These are phyloP conservation scores for Aureobasidium mangrovei DNA, from an alignment of 2,329 filamentous ascomycete genomes.

Conservation along the genomic window DNA sequence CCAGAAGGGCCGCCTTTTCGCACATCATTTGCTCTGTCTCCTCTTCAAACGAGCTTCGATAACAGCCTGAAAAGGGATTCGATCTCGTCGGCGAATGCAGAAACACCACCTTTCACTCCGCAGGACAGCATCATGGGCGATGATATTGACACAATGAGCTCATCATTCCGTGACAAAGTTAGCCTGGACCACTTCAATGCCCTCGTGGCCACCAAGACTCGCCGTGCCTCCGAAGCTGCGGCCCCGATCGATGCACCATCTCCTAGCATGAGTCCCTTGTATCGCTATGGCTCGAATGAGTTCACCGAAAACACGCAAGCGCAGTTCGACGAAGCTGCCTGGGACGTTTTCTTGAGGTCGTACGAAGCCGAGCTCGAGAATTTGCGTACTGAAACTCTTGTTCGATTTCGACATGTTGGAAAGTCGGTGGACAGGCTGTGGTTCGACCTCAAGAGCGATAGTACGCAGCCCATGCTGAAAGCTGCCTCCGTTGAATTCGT, in stretches of 20 bases:
- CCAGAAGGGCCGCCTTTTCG: not conserved
- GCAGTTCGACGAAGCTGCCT: conserved; percentile 24
- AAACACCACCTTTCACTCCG: conserved; percentile 27
- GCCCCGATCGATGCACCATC: not conserved
- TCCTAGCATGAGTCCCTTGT: not conserved
- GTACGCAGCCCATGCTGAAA: conserved; percentile 4
- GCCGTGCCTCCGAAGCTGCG: not conserved
- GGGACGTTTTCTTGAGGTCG: conserved; percentile 24
- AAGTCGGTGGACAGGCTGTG: conserved; percentile 22
- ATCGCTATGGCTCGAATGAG: not conserved
- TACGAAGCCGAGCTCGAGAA: conserved; percentile 27
- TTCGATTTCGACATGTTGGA: conserved; percentile 34
- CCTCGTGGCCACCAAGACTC: conserved; percentile 15
- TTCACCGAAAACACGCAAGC: not conserved
- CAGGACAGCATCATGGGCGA: conserved; percentile 19
- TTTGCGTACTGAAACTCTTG: conserved; percentile 32
- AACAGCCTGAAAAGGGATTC: not conserved
- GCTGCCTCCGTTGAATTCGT: conserved; percentile 28
- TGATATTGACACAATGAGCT: conserved; percentile 14
- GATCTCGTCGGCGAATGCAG: conserved; percentile 14
- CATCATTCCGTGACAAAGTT: conserved; percentile 16
- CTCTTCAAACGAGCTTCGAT: not conserved
- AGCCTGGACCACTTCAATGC: conserved; percentile 18
- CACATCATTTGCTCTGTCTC: not conserved
- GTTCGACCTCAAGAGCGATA: conserved; percentile 16